Percentiles rank a stretch among this genome's conserved stretches.
phyloP scores from a whole-genome alignment of 1,284 basidiomycete genomes.

The Marasmius oreades region DNA sequence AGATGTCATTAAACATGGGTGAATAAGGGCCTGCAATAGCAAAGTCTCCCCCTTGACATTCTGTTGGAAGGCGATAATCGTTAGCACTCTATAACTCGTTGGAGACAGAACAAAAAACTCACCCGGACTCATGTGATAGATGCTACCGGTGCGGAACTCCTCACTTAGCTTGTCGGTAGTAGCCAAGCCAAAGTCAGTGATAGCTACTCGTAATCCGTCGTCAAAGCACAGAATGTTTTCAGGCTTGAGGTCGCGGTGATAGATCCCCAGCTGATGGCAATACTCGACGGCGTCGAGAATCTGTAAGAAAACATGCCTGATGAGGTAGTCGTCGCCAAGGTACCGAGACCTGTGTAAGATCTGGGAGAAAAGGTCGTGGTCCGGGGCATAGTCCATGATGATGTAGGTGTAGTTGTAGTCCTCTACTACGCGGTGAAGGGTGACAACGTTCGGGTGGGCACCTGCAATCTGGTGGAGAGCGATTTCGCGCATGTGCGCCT shows the following conservation, averaged over 20 bases:
- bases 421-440: constrained; percentile 87
- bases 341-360: constrained; percentile 75
- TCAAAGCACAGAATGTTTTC: constrained; percentile 94
- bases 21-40: constrained; percentile 73
- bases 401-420: constrained; percentile 65
- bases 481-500: constrained; percentile 76
- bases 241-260: constrained; percentile 96
- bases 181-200: constrained; percentile 97
- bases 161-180: constrained; percentile 85
- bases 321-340: constrained; percentile 76
- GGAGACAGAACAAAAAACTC: constrained; percentile 24
- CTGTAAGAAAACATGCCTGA: constrained; percentile 87
- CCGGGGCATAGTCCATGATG: constrained; percentile 76
- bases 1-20: constrained; percentile 90
- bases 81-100: constrained; percentile 11
- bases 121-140: constrained; percentile 97
- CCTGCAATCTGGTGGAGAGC: constrained; percentile 87
- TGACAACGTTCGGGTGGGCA: constrained; percentile 83
- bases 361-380: constrained; percentile 90
- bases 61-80: constrained; percentile 35
- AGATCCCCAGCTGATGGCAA: constrained; percentile 85
- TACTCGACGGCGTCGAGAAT: constrained; percentile 93
- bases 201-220: constrained; percentile 75
- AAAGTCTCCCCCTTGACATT: constrained; percentile 89
- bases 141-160: constrained; percentile 94